Evolutionary conservation across 495 filamentous ascomycete genomes (phyloP), one percentile per base, ranked within the genome.

Genomic region (Saxophila tyrrhenica): DNA sequence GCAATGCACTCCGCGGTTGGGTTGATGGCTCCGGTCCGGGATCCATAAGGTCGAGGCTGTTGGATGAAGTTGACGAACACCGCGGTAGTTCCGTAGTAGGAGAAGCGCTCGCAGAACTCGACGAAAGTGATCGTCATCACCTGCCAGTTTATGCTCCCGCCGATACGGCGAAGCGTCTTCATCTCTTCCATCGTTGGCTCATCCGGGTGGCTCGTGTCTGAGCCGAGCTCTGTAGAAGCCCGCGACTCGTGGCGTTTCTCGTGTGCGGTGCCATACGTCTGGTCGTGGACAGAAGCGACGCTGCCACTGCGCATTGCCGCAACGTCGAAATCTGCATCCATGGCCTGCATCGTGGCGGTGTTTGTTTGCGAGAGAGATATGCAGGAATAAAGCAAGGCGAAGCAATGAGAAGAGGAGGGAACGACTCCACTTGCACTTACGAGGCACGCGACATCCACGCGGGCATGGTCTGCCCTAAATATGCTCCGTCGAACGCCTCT

Each of bases 81-180:
- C 11, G 20, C 38, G 5, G 49, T 51, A 1, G 32, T 41, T 44
- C 82, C 82, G 64, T 84, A 85, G 72, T 81, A 85, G 56, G 78
- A 75, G 64, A 84, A 83, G 56, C 82, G 76, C 69, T 85, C 82
- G 62, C 77, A 79, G 45, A 84, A 57, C 59, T 84, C 82, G 55
- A 85, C 74, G 45, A 80, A 54, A 3, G 77, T 77, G 22, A 85
- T 77, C 41, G 81, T 67, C 71, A 75, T 84, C 46, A 77, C 73
- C 7, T 73, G 74, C 59, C 71, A 39, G 11, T 79, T 78, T 32
- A 83, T 60, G 61, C 73, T 74, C 62, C 78, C 78, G 2, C 78
- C 65, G 22, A 83, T 65, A 49, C 75, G 72, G 23, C 75, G 73
- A 15, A 82, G 66, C 8, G 66, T 68, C 9, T 58, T 62, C 60